Percentiles rank a stretch among this genome's conserved stretches.
phyloP scores from a whole-genome alignment of 2,329 filamentous ascomycete species.

The Rhinocladiella mackenziei region DNA sequence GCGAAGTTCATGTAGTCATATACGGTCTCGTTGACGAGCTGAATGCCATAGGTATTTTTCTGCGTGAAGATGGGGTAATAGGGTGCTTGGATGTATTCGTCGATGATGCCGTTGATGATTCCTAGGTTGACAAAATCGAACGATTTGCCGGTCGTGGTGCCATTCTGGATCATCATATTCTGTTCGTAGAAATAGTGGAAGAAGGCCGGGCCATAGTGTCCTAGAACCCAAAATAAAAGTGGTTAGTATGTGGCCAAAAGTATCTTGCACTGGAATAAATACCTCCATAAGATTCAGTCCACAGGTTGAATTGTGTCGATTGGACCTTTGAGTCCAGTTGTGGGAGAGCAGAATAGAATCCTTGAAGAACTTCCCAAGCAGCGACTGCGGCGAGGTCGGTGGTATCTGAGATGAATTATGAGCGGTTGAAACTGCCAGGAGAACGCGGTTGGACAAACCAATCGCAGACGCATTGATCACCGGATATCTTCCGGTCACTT shows the following conservation, averaged over 20 bases:
- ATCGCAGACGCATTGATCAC: constrained; percentile 48
- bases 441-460: constrained; percentile 28
- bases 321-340: constrained; percentile 48
- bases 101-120: constrained; percentile 56
- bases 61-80: constrained; percentile 52
- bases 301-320: constrained; percentile 55
- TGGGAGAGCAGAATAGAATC: constrained; percentile 49
- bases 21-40: constrained; percentile 53
- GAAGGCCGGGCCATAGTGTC: constrained; percentile 54
- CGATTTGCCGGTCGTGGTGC: constrained; percentile 45
- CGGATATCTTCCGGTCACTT: constrained; percentile 47
- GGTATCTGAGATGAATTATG: constrained; percentile 41
- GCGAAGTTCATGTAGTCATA: constrained; percentile 58
- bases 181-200: constrained; percentile 57
- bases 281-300: constrained; percentile 47
- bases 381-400: constrained; percentile 55
- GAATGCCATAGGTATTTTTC: constrained; percentile 56
- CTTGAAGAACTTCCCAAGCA: constrained; percentile 55
- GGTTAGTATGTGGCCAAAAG: background rate
- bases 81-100: constrained; percentile 48
- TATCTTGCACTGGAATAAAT: background rate
- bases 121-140: constrained; percentile 54
- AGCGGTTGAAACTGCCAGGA: too few species aligned
- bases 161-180: constrained; percentile 53
- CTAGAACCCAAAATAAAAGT: too few species aligned